These are phyloP conservation scores for Penicillium sp. DNA, from an alignment of 2,329 filamentous ascomycete genomes.

Conservation along the genomic window DNA sequence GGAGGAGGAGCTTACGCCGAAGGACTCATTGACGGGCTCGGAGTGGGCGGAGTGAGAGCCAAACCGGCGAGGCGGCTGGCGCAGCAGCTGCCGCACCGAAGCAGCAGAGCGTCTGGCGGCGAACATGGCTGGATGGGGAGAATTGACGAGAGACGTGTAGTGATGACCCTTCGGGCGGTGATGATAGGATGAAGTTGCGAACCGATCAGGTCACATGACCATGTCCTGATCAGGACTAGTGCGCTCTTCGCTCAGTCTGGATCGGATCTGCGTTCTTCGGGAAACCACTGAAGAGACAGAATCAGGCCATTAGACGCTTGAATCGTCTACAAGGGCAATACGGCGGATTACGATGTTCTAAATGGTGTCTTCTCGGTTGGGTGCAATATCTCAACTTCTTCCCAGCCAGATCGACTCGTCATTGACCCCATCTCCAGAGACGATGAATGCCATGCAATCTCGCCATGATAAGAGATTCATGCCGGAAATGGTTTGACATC, in stretches of 20 bases:
- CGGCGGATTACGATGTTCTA: too few species aligned
- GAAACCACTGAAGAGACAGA: neutral
- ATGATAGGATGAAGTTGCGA: constrained; percentile 32
- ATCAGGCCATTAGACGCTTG: neutral
- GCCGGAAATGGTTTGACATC: neutral
- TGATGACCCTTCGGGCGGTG: constrained; percentile 35
- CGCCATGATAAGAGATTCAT: neutral
- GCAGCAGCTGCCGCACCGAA: constrained; percentile 44
- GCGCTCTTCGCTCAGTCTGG: neutral
- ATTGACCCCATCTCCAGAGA: neutral
- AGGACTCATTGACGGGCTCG: constrained; percentile 50
- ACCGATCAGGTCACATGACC: constrained; percentile 27
- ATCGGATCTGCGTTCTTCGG: neutral
- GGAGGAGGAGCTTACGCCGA: constrained; percentile 47
- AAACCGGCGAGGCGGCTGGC: constrained; percentile 50
- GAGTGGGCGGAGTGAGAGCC: constrained; percentile 48
- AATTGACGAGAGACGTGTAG: constrained; percentile 37
- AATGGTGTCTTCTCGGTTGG: neutral
- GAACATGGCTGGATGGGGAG: constrained; percentile 42
- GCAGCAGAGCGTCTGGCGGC: constrained; percentile 46
- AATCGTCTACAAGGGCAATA: neutral
- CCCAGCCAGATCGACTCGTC: neutral
- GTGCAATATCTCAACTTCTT: neutral
- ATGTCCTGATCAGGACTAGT: constrained; percentile 22
- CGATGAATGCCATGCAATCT: neutral